phyloP scores from a whole-genome alignment of 1,284 basidiomycete genomes.

The Apiotrichum siamense region DNA sequence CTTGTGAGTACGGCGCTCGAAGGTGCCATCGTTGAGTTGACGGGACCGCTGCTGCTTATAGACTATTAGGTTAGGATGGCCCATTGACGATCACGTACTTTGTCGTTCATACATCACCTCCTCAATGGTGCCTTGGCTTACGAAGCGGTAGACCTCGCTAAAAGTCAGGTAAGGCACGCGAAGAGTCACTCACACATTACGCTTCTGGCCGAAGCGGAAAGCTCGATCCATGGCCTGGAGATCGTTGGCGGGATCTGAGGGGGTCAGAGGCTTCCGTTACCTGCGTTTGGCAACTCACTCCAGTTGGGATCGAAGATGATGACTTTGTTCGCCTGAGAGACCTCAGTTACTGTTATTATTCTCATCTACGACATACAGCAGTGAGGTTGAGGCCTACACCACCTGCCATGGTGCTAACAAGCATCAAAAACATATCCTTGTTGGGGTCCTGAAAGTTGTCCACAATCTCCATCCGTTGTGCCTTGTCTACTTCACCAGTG shows the following conservation, averaged over 20 bases:
- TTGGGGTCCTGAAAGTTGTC: slow-evolving; percentile 49
- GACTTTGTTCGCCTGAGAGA: slow-evolving; percentile 46
- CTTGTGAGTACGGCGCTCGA: slow-evolving; percentile 39
- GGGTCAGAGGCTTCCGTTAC: not conserved
- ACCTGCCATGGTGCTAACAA: slow-evolving; percentile 43
- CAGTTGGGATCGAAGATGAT: slow-evolving; percentile 49
- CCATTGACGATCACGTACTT: slow-evolving; percentile 20
- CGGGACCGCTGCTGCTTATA: slow-evolving; percentile 40
- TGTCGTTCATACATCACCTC: slow-evolving; percentile 49
- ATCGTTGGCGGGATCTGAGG: slow-evolving; percentile 44
- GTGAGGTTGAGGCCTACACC: slow-evolving; percentile 44
- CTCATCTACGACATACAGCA: slow-evolving; percentile 25
- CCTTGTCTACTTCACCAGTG: slow-evolving; percentile 47
- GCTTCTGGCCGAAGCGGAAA: slow-evolving; percentile 53
- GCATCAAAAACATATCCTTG: slow-evolving; percentile 43
- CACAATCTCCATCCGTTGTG: slow-evolving; percentile 46
- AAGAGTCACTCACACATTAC: slow-evolving; percentile 45
- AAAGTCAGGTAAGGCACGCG: not conserved
- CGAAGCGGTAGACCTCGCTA: slow-evolving; percentile 51
- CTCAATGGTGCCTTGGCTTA: slow-evolving; percentile 52
- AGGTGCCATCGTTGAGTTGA: slow-evolving; percentile 44
- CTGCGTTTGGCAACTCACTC: slow-evolving; percentile 29
- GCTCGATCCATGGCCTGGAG: slow-evolving; percentile 51
- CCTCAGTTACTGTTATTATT: not conserved
- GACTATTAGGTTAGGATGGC: slow-evolving; percentile 24